A percentile compares a stretch with the other conserved stretches of the same genome.
Evolutionary conservation across 345 rosid genomes (phyloP).

Genomic region (Excoecaria agallocha): DNA sequence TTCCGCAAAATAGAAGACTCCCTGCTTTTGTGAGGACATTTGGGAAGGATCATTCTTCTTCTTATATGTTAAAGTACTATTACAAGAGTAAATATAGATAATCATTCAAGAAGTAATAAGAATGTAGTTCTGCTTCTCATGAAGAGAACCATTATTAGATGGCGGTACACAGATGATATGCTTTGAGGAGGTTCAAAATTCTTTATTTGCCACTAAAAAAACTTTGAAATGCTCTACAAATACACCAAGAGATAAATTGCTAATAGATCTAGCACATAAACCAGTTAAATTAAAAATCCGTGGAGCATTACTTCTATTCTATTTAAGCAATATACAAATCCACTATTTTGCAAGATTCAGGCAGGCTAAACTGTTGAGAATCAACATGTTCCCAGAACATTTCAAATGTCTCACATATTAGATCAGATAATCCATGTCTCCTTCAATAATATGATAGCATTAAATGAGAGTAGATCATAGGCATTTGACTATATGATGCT

Average conservation of each 20-base stretch:
- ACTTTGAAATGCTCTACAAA: not conserved
- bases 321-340: not conserved
- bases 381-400: not conserved
- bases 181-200: not conserved
- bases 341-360: not conserved
- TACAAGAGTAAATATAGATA: too few relatives aligned
- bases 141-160: not conserved
- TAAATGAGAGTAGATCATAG: not conserved
- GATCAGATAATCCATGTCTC: not conserved
- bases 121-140: not conserved
- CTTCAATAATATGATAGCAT: not conserved
- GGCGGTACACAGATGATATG: not conserved
- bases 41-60: too few relatives aligned
- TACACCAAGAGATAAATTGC: too few relatives aligned
- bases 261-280: not conserved
- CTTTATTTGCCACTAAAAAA: not conserved
- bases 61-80: too few relatives aligned
- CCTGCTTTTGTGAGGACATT: too few relatives aligned
- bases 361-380: not conserved
- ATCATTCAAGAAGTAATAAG: not conserved
- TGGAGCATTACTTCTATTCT: not conserved
- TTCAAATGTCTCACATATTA: not conserved
- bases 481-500: not conserved
- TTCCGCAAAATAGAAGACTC: too few relatives aligned
- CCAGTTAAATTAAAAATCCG: not conserved